These are phyloP conservation scores for Neurospora crassa DNA, from an alignment of 2,329 filamentous ascomycete genomes.

Conservation along the genomic window DNA sequence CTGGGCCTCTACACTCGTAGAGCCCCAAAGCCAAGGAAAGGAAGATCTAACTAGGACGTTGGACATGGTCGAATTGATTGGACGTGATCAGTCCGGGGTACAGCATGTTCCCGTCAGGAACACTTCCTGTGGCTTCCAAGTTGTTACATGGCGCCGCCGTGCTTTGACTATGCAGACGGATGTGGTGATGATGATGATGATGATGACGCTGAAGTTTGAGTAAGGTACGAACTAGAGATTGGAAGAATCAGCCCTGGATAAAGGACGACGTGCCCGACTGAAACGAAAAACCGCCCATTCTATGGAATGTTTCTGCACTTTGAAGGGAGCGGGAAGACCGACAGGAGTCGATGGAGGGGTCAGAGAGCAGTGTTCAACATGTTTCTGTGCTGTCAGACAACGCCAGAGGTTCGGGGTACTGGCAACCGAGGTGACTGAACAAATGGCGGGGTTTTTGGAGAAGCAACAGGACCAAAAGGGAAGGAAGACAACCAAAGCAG, in stretches of 20 bases:
- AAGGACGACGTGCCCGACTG: neutral
- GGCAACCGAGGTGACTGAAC: neutral
- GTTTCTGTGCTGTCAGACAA: neutral
- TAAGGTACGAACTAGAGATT: neutral
- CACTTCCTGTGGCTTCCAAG: neutral
- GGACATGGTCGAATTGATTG: neutral
- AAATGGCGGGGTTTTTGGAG: neutral
- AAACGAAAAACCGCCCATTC: neutral
- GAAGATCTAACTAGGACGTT: neutral
- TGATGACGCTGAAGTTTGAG: neutral
- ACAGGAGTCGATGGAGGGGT: neutral
- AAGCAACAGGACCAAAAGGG: neutral
- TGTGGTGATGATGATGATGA: neutral
- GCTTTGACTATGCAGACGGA: neutral
- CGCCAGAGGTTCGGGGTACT: neutral
- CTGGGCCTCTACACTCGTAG: neutral
- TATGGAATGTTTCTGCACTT: neutral
- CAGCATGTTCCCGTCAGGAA: neutral
- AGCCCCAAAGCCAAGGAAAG: neutral
- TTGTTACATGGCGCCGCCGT: neutral
- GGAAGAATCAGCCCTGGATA: neutral
- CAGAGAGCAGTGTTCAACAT: neutral
- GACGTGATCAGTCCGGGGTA: neutral
- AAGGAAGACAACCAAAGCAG: neutral
- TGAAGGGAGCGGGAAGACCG: neutral